Percentiles rank a stretch among this genome's conserved stretches.
These are phyloP conservation scores for Chimonanthus praecox DNA, from an alignment of 164 flowering plant species.

Conservation along the genomic window DNA sequence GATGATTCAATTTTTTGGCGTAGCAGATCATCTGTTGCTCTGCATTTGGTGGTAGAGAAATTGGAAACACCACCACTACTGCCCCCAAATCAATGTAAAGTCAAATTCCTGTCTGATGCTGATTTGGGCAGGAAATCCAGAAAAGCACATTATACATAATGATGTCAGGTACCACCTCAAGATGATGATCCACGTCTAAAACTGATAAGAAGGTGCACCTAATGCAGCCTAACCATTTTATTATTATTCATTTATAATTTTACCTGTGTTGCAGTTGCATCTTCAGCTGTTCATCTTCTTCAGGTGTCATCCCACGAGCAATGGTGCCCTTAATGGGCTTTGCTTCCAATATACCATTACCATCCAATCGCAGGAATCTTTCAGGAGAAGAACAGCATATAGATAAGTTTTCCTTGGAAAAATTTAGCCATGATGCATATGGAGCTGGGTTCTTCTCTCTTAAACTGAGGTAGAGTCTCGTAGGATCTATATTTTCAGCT, in stretches of 20 bases:
- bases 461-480: slow-evolving; percentile 68
- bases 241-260: not conserved
- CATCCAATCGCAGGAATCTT: slow-evolving; percentile 73
- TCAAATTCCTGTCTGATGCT: no score
- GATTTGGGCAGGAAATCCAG: no score
- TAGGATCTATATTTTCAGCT: slow-evolving; percentile 40
- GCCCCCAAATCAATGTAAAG: no score
- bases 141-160: no score
- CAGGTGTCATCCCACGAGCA: slow-evolving; percentile 65
- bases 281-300: slow-evolving; percentile 65
- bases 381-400: slow-evolving; percentile 97
- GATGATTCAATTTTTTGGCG: no score
- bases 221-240: no score
- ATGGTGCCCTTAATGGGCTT: slow-evolving; percentile 98
- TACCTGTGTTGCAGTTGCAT: slow-evolving; percentile 73
- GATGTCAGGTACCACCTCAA: no score
- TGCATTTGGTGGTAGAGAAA: no score
- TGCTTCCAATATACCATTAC: slow-evolving; percentile 70
- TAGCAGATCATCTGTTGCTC: no score
- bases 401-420: slow-evolving; percentile 55
- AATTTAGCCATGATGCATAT: slow-evolving; percentile 97
- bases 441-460: slow-evolving; percentile 91
- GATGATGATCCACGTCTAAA: no score
- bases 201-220: no score
- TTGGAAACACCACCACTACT: no score